A percentile compares a stretch with the other conserved stretches of the same genome.
Conservation (phyloP, 768 basidiomycete genomes). For the Rubroboletus pulcherrimus region DNA sequence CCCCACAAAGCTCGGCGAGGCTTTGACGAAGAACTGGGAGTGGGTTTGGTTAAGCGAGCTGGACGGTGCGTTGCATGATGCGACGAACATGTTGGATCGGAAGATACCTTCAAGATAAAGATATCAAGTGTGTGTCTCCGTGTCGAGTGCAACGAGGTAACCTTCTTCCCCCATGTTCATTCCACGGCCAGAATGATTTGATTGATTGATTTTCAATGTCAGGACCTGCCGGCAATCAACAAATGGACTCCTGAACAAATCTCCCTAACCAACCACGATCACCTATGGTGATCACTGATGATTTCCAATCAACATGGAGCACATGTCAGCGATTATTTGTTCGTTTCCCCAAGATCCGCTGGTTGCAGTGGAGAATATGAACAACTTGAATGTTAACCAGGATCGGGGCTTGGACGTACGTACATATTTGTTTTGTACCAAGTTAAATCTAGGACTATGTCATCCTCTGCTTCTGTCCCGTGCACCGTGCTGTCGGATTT, state of each 20-base stretch:
- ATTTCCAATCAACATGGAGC: neutral
- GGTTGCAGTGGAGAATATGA: too few relatives aligned
- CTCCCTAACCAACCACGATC: too few relatives aligned
- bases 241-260: neutral
- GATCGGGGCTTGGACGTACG: too few relatives aligned
- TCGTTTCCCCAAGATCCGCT: neutral
- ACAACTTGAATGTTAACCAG: too few relatives aligned
- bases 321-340: neutral
- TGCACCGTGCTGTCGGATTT: too few relatives aligned
- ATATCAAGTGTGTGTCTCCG: neutral
- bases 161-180: neutral
- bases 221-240: neutral
- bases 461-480: neutral
- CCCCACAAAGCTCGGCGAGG: constrained; percentile 38
- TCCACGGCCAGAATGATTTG: too few relatives aligned
- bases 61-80: constrained; percentile 19
- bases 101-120: neutral
- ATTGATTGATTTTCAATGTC: too few relatives aligned
- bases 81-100: constrained; percentile 14
- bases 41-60: constrained; percentile 40
- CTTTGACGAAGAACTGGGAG: constrained; percentile 51
- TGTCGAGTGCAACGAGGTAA: neutral
- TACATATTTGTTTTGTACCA: too few relatives aligned
- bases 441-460: neutral
- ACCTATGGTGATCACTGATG: neutral